These are phyloP conservation scores for Verticillium tricorpus DNA, from an alignment of 2,329 filamentous ascomycete genomes.

Conservation along the genomic window DNA sequence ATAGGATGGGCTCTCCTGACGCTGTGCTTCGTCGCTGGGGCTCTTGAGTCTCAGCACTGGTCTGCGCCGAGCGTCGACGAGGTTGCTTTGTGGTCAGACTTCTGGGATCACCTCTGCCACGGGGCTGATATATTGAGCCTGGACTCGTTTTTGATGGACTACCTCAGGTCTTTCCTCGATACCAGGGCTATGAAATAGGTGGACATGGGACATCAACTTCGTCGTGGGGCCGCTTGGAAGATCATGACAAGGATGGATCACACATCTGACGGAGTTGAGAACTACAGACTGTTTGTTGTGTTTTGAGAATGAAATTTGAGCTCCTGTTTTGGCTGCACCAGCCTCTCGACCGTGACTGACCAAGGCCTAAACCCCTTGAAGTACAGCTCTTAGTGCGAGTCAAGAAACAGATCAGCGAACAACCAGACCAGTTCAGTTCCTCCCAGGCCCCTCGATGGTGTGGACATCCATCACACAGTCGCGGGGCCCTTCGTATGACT, in stretches of 20 bases:
- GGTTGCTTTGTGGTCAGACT: background rate
- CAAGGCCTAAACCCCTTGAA: too few relatives aligned
- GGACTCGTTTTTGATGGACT: background rate
- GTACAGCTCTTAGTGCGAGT: too few relatives aligned
- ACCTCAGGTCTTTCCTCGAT: background rate
- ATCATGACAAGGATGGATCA: too few relatives aligned
- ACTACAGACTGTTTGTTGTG: too few relatives aligned
- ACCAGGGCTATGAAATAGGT: background rate
- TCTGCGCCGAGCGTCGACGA: background rate
- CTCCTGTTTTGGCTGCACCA: too few relatives aligned
- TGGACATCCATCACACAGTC: background rate
- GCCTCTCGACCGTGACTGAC: too few relatives aligned
- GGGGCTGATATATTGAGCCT: background rate
- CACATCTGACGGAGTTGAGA: too few relatives aligned
- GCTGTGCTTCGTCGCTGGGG: conserved; percentile 27
- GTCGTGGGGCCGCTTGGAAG: too few relatives aligned
- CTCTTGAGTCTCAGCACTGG: conserved; percentile 11
- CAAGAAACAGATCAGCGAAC: too few relatives aligned
- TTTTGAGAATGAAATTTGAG: too few relatives aligned
- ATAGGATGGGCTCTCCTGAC: conserved; percentile 25
- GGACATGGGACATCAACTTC: background rate
- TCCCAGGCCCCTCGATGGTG: background rate
- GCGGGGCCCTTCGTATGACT: background rate
- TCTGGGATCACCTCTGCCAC: background rate
- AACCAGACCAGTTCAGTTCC: background rate